phyloP scores from a whole-genome alignment of 148 eudicot genomes.

The Chenopodium album region DNA sequence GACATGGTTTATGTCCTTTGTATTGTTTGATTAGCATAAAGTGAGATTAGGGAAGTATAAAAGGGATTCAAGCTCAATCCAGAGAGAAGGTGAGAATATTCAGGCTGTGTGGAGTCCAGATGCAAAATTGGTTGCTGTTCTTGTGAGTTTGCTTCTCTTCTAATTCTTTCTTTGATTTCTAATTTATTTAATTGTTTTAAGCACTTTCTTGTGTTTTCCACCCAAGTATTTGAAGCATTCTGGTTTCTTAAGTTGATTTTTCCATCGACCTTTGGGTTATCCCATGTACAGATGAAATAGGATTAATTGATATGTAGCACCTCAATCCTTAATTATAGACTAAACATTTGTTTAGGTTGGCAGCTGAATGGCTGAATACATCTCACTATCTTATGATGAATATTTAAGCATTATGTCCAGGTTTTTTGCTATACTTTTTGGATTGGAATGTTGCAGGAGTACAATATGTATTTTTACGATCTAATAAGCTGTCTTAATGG shows the following conservation, averaged over 20 bases:
- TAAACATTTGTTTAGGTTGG: neutral
- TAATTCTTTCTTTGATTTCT: neutral
- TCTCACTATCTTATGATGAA: neutral
- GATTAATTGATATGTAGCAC: neutral
- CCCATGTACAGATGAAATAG: neutral
- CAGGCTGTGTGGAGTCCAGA: conserved; percentile 94
- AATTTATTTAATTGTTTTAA: too few relatives aligned
- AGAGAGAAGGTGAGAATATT: conserved; percentile 77
- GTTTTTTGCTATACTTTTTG: neutral
- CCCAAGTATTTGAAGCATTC: neutral
- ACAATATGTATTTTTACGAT: neutral
- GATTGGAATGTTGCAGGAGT: neutral
- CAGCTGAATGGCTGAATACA: too few relatives aligned
- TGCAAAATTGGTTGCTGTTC: conserved; percentile 69
- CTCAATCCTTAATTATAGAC: neutral
- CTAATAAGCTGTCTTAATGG: neutral
- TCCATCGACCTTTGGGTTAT: neutral
- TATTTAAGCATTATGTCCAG: neutral
- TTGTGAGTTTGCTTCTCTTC: conserved; percentile 56
- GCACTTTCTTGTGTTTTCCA: neutral
- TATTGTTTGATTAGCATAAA: conserved; percentile 56
- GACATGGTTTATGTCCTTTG: conserved; percentile 8
- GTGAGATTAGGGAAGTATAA: conserved; percentile 79
- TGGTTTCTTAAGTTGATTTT: neutral
- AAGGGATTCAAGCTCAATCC: conserved; percentile 66